Evolutionary conservation across 805 yeast genomes (phyloP), one percentile per base, ranked within the genome.

Genomic region (Yamadazyma scolyti): DNA sequence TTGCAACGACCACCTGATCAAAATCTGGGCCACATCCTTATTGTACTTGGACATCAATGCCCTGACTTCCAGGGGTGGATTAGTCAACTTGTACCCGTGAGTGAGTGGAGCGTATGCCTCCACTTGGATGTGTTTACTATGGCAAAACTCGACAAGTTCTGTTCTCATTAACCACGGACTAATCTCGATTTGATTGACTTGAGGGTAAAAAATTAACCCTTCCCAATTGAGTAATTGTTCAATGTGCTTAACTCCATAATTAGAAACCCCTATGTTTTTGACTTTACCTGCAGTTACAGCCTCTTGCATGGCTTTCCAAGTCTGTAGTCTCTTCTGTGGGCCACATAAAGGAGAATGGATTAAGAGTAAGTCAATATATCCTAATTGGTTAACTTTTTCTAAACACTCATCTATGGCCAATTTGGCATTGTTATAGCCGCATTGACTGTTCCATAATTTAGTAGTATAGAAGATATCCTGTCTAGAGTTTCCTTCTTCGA

Each of bases 301-400:
- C 33, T 76, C 75, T 50, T 79, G 76, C 44, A 79, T 58, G 4
- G 78, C 80, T 33, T 56, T 49, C 68, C 75, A 80, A 4, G 75
- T 61, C 27, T 67, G 74, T 21, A 73, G 56, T 30, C 82, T 52
- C 32, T 54, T 54, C 34, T 42, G 54, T 38, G 52, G 52, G 15
- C 67, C 65, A 4, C 68, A 60, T 30, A 54, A 54, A 5, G 83
- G 82, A 31, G 76, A 66, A 47, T 77, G 83, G 41, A 85, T 77
- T 46, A 85, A 61, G 26, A 80, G 56, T 36, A 85, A 57, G 50
- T 86, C 95, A 39, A 85, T 82, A 48, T 83, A 84, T n/a, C 66
- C 73, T 28, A 84, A 54, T 10, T 47, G 54, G 24, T 69, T 59
- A 5, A 79, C 82, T 28, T 68, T 61, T 4, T 54, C 54, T 25